Base-by-base conservation (phyloP, 140 eudicot genomes). In the Oenanthe javanica region DNA sequence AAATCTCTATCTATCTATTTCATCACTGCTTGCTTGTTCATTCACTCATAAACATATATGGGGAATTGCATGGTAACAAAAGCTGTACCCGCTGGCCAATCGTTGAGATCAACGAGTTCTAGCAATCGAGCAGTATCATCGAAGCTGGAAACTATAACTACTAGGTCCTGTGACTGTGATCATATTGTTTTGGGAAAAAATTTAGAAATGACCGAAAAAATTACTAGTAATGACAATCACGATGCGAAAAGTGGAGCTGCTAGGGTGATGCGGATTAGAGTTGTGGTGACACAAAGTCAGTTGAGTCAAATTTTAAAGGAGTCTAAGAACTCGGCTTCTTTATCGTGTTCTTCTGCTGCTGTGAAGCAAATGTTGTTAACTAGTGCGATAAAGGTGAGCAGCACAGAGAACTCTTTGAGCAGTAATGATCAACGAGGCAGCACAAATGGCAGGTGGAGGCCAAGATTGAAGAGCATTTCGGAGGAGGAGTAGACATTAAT, bases 241-340 rank as follows among this genome's bases (percentile, higher is more conserved):
- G 48, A 42, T 31, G 67, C 5, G 67, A 16, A 16, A 72, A 21
- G 50, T 43, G 63, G 69, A 21, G 59, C 38, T 54, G 15, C 55
- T 4, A 74, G 79, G 48, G 80, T 46, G 15, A 80, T 79, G 79
- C 80, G 83, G 61, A 67, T 84, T 36, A 75, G 78, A 16, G 46
- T 84, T 36, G 83, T 84, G 77, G 73, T 84, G 73, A 84, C 86
- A 49, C 83, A 80, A n/a, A 75, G 72, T 12, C 63, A 84, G 48
- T 43, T 84, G 13, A 75, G 47, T 31, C 80, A 79, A 45, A 79
- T 84, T 3, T 38, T 84, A 42, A 57, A 67, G 25, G 80, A 74
- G 77, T 73, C 77, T 12, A 57, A 25, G 66, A 38, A 54, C 72
- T 82, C 85, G 1, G 59, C 85, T 66, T 38, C 45, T 70, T 82